Conservation (phyloP, 1,139 yeast species). For the Taphrina confusa region DNA sequence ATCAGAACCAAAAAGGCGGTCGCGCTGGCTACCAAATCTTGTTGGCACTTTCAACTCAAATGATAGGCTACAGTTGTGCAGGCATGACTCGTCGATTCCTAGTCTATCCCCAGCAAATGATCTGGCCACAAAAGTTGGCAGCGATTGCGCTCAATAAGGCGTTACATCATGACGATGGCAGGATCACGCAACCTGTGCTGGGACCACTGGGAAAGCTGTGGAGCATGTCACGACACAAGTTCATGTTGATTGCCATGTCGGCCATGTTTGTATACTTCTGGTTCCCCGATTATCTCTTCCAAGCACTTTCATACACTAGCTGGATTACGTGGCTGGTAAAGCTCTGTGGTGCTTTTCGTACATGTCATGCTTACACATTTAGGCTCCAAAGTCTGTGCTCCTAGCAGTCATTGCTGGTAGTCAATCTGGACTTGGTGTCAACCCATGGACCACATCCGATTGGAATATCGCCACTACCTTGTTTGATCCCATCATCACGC, state of each 20-base stretch:
- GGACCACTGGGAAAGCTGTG: conserved; percentile 58
- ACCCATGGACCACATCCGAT: conserved; percentile 48
- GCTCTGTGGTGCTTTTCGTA: too few relatives aligned
- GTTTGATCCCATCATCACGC: conserved; percentile 1
- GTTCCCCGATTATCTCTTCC: conserved; percentile 59
- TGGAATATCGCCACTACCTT: conserved; percentile 44
- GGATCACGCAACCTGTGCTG: neutral
- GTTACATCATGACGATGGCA: conserved; percentile 23
- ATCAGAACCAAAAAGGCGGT: neutral
- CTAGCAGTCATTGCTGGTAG: conserved; percentile 59
- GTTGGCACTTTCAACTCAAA: conserved; percentile 54
- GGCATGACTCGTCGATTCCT: conserved; percentile 60
- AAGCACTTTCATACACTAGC: conserved; percentile 56
- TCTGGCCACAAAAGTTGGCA: conserved; percentile 55
- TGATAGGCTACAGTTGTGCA: conserved; percentile 66
- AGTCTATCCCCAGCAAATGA: conserved; percentile 62
- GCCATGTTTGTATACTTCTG: conserved; percentile 56
- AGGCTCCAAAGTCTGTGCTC: conserved; percentile 55
- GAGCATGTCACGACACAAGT: conserved; percentile 54
- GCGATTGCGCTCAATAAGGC: conserved; percentile 18
- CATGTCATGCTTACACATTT: too few relatives aligned
- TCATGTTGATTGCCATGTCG: conserved; percentile 51
- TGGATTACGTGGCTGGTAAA: conserved; percentile 44
- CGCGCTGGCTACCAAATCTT: conserved; percentile 56
- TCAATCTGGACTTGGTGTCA: conserved; percentile 56